Conservation (phyloP, 1,284 basidiomycete species). For the Ceratobasidium sp. region DNA sequence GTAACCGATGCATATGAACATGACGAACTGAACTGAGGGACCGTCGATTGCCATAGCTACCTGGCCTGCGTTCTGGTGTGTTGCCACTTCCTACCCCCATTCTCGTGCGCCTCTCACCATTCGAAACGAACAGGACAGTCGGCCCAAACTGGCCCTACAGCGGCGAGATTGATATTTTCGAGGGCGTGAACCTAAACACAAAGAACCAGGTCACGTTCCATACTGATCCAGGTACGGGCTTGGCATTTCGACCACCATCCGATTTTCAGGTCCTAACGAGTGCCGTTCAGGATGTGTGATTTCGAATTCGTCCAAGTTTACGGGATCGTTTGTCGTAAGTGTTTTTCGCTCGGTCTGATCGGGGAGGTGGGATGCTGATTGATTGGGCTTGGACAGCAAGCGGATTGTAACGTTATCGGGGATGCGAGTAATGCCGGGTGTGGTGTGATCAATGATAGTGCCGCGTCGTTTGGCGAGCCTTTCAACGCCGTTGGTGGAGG, state of each 20-base stretch:
- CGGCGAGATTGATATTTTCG: constrained; percentile 83
- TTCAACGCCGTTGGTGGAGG: constrained; percentile 80
- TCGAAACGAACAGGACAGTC: constrained; percentile 48
- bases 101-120: background rate
- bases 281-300: constrained; percentile 22
- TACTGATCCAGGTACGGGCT: constrained; percentile 59
- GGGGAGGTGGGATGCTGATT: background rate
- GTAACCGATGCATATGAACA: constrained; percentile 39
- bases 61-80: constrained; percentile 64
- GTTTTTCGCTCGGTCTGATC: background rate
- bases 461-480: constrained; percentile 67
- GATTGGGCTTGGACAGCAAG: background rate
- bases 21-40: background rate
- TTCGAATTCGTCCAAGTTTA: constrained; percentile 14
- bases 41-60: constrained; percentile 53
- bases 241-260: background rate
- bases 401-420: constrained; percentile 57
- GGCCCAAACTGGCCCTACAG: constrained; percentile 62
- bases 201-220: constrained; percentile 82
- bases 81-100: background rate
- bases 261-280: too few relatives aligned
- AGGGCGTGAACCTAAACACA: constrained; percentile 77
- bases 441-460: constrained; percentile 62
- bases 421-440: constrained; percentile 68
- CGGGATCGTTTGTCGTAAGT: constrained; percentile 9